Percentiles rank a stretch among this genome's conserved stretches.
Evolutionary conservation across 2,329 filamentous ascomycete species (phyloP).

Genomic region (Epichloe sp.): DNA sequence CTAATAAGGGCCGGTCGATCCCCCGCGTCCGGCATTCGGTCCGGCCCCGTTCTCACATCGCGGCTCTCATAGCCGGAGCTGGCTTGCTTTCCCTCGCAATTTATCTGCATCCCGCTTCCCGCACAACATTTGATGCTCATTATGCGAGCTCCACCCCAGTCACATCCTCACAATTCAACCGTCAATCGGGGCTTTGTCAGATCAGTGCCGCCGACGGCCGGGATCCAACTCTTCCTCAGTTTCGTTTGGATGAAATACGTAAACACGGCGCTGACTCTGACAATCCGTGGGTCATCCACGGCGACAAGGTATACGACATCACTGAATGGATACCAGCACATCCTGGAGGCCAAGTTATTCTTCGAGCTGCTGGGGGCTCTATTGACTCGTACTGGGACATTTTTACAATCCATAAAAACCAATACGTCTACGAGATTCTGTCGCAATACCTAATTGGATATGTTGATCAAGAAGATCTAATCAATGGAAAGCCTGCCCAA

Average conservation of each 20-base stretch:
- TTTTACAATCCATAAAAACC: slow-evolving; percentile 53
- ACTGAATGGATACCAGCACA: slow-evolving; percentile 55
- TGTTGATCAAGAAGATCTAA: slow-evolving; percentile 44
- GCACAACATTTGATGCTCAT: slow-evolving; percentile 5
- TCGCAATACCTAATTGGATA: slow-evolving; percentile 51
- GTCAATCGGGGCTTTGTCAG: slow-evolving; percentile 1
- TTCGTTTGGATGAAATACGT: slow-evolving; percentile 36
- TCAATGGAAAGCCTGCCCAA: slow-evolving; percentile 39
- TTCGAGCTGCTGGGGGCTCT: slow-evolving; percentile 49
- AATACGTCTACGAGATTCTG: slow-evolving; percentile 51
- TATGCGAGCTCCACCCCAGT: slow-evolving; percentile 1
- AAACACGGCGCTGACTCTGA: slow-evolving; percentile 38
- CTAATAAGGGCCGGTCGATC: not conserved
- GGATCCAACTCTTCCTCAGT: slow-evolving; percentile 33
- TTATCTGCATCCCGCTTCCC: not conserved
- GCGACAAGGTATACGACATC: slow-evolving; percentile 55
- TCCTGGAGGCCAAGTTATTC: slow-evolving; percentile 55
- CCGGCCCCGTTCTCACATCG: slow-evolving; percentile 5
- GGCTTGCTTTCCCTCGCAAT: slow-evolving; percentile 5
- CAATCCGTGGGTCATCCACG: slow-evolving; percentile 50
- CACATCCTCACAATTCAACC: not conserved
- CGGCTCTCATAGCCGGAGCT: slow-evolving; percentile 4
- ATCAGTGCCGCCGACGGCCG: slow-evolving; percentile 12
- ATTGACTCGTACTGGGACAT: slow-evolving; percentile 60
- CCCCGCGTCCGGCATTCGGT: slow-evolving; percentile 3